Conservation (phyloP, 179 eudicot genomes). For the Spinacia oleracea region DNA sequence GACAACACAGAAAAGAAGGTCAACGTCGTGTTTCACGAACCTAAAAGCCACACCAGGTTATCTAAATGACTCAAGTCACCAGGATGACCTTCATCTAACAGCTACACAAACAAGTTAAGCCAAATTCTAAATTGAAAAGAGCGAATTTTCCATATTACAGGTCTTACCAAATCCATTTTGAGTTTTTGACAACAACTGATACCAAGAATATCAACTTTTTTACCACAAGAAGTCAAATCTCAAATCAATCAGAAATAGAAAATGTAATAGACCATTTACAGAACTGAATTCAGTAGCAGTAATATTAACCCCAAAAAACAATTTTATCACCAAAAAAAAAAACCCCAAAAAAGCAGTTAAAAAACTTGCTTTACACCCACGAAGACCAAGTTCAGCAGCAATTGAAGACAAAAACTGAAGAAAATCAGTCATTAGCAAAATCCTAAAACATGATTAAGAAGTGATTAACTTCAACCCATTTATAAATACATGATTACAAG, state of each 20-base stretch:
- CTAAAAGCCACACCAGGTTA: not conserved
- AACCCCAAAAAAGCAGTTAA: no score
- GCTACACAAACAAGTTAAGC: no score
- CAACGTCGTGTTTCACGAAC: conserved; percentile 12
- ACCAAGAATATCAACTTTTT: not conserved
- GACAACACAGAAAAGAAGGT: conserved; percentile 6
- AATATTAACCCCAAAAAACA: not conserved
- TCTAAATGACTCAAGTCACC: conserved; percentile 2
- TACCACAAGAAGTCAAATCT: conserved; percentile 16
- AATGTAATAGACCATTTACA: not conserved
- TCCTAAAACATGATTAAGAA: no score
- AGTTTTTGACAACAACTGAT: not conserved
- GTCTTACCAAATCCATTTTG: not conserved
- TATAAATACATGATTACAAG: not conserved
- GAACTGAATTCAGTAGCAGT: conserved; percentile 9
- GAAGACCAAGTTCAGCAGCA: conserved; percentile 14
- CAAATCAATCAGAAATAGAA: conserved; percentile 8
- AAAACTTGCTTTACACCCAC: conserved; percentile 16
- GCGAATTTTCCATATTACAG: not conserved
- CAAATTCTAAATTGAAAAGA: not conserved
- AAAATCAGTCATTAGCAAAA: conserved; percentile 3
- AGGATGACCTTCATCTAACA: not conserved
- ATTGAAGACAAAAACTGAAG: not conserved
- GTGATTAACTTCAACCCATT: no score
- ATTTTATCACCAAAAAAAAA: no score